A percentile compares a stretch with the other conserved stretches of the same genome.
Evolutionary conservation across 73 alveolate species (phyloP).

Genomic region (Tetrahymena borealis): DNA sequence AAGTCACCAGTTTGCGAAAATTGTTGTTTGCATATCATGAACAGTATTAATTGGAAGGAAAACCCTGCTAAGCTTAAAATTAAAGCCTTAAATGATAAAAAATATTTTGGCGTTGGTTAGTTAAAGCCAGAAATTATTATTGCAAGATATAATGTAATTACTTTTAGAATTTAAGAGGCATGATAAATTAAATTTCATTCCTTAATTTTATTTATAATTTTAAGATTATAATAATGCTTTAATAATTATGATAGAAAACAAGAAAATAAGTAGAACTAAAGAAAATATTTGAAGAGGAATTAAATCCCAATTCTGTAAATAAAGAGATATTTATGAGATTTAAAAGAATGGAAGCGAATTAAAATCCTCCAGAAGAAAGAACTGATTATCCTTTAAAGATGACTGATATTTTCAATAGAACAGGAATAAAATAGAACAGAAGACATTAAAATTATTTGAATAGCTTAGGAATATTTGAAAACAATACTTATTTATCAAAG

Average conservation of each 20-base stretch:
- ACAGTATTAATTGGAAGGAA: background rate
- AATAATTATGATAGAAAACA: background rate
- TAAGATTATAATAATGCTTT: too few relatives aligned
- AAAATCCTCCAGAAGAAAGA: background rate
- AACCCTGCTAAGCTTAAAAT: background rate
- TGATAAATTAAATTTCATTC: too few relatives aligned
- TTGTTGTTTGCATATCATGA: background rate
- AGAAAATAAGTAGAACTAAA: background rate
- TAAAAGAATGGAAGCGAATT: background rate
- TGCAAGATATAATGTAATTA: background rate
- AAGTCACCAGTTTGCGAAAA: background rate
- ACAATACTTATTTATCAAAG: background rate
- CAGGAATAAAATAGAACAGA: background rate
- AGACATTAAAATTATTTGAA: background rate
- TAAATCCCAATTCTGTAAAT: background rate
- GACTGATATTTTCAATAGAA: background rate
- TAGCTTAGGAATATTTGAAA: background rate
- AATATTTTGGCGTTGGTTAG: background rate
- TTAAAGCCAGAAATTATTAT: background rate
- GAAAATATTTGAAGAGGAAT: background rate
- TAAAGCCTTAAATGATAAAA: background rate
- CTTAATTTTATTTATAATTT: too few relatives aligned
- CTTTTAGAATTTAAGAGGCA: too few relatives aligned
- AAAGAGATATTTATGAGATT: background rate
- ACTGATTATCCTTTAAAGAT: background rate